A percentile compares a stretch with the other conserved stretches of the same genome.
Conservation (phyloP, 306 rosid species). For the Ammopiptanthus mongolicus region DNA sequence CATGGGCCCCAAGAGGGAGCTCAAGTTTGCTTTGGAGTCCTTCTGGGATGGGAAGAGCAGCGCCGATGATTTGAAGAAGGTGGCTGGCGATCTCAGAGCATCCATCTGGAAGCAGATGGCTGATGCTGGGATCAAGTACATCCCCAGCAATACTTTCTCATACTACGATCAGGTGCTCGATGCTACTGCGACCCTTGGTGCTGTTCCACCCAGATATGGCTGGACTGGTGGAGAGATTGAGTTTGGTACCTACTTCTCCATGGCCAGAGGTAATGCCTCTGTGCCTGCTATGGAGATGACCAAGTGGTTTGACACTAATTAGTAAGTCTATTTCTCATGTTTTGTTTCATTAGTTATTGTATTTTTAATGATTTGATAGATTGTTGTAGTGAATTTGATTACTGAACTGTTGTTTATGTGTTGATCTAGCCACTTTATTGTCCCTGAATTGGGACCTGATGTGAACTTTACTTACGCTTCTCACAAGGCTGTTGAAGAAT, state of each 20-base stretch:
- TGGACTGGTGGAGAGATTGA: slow-evolving; percentile 88
- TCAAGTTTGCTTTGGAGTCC: slow-evolving; percentile 85
- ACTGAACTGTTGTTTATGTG: slow-evolving; percentile 1
- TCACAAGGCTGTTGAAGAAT: slow-evolving; percentile 89
- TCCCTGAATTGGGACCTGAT: slow-evolving; percentile 89
- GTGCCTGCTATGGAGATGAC: slow-evolving; percentile 99
- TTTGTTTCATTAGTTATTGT: background rate
- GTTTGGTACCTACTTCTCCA: slow-evolving; percentile 75
- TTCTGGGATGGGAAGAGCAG: slow-evolving; percentile 92
- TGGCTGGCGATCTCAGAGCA: slow-evolving; percentile 65
- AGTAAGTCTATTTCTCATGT: slow-evolving; percentile 44
- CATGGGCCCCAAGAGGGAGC: slow-evolving; percentile 97
- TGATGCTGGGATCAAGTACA: slow-evolving; percentile 72
- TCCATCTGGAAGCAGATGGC: slow-evolving; percentile 93
- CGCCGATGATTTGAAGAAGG: slow-evolving; percentile 79
- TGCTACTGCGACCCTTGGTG: slow-evolving; percentile 77
- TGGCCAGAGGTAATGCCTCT: slow-evolving; percentile 95
- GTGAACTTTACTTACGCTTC: slow-evolving; percentile 74
- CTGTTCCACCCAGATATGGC: slow-evolving; percentile 82
- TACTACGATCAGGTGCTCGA: slow-evolving; percentile 83
- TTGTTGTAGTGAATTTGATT: background rate
- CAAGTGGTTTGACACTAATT: slow-evolving; percentile 98
- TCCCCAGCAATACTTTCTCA: slow-evolving; percentile 86
- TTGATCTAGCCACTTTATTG: slow-evolving; percentile 82
- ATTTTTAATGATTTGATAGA: background rate